Evolutionary conservation across 768 basidiomycete genomes (phyloP).

Genomic region (Mycena leptocephala): DNA sequence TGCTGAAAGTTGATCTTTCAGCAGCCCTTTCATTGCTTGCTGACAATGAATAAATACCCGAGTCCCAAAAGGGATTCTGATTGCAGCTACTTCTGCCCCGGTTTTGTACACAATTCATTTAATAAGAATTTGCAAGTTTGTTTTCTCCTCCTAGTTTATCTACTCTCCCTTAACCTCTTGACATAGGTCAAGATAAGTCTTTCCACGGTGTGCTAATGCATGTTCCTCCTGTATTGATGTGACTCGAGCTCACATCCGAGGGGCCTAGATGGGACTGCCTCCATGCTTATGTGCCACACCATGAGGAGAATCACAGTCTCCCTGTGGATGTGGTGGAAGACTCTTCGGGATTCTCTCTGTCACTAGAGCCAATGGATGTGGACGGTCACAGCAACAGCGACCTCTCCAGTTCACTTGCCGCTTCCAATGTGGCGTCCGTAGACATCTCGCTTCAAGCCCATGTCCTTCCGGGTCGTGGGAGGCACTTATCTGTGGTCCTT

Average conservation of each 20-base stretch:
- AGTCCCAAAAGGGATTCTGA: no score
- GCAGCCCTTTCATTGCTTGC: no score
- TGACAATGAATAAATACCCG: no score
- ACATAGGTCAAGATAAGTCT: no score
- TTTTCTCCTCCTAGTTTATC: no score
- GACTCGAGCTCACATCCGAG: not conserved
- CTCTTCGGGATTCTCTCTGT: not conserved
- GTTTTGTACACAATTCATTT: no score
- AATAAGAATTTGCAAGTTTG: no score
- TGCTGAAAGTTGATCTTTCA: no score
- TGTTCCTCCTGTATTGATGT: not conserved
- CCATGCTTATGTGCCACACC: not conserved
- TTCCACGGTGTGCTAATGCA: no score
- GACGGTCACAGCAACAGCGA: not conserved
- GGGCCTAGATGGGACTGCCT: not conserved
- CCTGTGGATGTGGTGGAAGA: not conserved
- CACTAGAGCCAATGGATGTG: not conserved
- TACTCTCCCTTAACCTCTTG: no score
- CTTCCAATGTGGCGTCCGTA: not conserved
- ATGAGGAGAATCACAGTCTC: no score
- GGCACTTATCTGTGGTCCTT: not conserved
- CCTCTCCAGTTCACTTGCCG: not conserved
- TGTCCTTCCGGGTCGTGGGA: conserved; percentile 5
- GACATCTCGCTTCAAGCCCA: conserved; percentile 7
- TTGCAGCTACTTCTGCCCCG: no score